Base-by-base conservation (phyloP, 805 yeast species). In the Suhomyces xylopsoci region DNA sequence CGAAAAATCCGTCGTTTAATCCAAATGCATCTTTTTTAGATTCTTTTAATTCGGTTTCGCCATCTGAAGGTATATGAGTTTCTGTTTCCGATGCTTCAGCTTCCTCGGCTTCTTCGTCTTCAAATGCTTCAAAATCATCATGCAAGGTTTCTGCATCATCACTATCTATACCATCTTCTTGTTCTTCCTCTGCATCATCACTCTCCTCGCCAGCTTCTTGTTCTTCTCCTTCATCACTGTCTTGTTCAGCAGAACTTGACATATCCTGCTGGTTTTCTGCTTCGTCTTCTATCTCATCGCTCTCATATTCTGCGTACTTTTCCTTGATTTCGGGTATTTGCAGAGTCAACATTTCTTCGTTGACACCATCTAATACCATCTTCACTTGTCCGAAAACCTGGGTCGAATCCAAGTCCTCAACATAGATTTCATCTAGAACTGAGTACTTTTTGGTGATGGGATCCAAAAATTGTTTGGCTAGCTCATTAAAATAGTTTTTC, bases 311-410 rank as follows among this genome's bases (percentile, higher is more conserved):
- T 14, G 30, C 47, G 7, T 47, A 63, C 34, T 61, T 60, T 53
- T 70, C 71, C 56, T 73, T 80, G 53, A 86, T 62, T 36, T 70
- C 74, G 2, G 84, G 84, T 44, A 90, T 79, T 49, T 78, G 78
- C 17, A 77, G 81, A 51, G 76, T 78, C 64, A 88, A 64, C 34
- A 90, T 69, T 43, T 78, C 76, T 47, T 86, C 90, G 25, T 86
- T 83, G 10, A 87, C 87, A 7, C 86, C 87, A 53, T 91, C 97
- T 38, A 90, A 73, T 17, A 93, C 85, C 72, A 93, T 80, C 68
- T 88, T 90, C 2, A 89, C 85, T 69, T 93, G 98, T 51, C 93
- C 96, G 90, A 93, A 93, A 0, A 94, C 91, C 65, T 93, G 98
- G 40, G 87, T 81, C 22, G 97, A 85, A 66, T 89, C 97, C 51